Evolutionary conservation across 169 alveolate genomes (phyloP).

Genomic region (Plasmodium vinckei): DNA sequence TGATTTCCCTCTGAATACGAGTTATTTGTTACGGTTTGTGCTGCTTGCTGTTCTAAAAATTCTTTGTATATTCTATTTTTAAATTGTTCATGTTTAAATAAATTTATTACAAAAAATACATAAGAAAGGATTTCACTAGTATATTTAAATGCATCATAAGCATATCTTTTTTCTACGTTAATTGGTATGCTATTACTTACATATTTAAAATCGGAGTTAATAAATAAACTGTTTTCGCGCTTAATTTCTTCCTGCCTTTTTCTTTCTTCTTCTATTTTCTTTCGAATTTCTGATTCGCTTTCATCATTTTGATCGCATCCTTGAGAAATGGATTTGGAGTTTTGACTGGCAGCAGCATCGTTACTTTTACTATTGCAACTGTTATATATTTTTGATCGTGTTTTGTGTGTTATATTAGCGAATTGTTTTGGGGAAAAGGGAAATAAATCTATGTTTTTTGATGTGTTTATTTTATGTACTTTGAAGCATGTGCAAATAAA

Average conservation of each 20-base stretch:
- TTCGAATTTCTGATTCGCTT: constrained; percentile 40
- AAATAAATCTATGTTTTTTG: constrained; percentile 39
- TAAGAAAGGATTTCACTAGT: constrained; percentile 45
- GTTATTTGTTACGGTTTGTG: constrained; percentile 9
- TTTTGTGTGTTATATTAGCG: constrained; percentile 12
- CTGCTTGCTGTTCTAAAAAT: constrained; percentile 7
- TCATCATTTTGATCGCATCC: constrained; percentile 24
- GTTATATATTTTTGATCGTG: constrained; percentile 18
- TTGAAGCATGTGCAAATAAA: constrained; percentile 53
- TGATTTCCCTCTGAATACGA: background rate
- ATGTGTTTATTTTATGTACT: constrained; percentile 25
- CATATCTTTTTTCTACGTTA: constrained; percentile 65
- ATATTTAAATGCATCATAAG: constrained; percentile 63
- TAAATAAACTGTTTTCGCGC: constrained; percentile 23
- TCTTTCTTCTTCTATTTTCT: constrained; percentile 53
- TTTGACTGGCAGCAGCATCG: background rate
- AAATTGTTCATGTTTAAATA: constrained; percentile 72
- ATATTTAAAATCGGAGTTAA: constrained; percentile 49
- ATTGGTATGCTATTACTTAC: constrained; percentile 60
- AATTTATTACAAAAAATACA: constrained; percentile 52
- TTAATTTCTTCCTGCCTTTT: constrained; percentile 38
- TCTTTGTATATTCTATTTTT: constrained; percentile 56
- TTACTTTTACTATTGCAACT: background rate
- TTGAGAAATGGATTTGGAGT: background rate
- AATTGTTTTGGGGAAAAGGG: constrained; percentile 3